Base-by-base conservation (phyloP, 257 asterid species). In the Cynanchum wilfordii region DNA sequence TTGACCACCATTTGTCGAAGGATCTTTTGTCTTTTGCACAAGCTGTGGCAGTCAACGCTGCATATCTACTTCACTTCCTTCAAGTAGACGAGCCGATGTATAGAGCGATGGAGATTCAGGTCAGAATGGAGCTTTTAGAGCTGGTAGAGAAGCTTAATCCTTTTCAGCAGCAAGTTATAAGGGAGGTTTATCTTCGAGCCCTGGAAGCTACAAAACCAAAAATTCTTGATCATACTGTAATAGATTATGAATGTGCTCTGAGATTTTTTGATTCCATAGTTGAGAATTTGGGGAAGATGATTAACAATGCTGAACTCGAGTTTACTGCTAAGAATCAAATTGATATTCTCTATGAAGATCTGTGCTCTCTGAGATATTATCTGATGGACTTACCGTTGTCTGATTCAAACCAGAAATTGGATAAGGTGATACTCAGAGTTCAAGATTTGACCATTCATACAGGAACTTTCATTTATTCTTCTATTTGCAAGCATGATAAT, bases 61-160 rank as follows among this genome's bases (percentile, higher is more conserved):
- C 66, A 59, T 59, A 59, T 59, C 66, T 59, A 25, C 20, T 59
- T 11, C 20, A 59, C 40, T 59, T 59, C 40, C 66, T 59, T 59
- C 66, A 9, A 59, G 30, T 59, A 19, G 66, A 25, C 8, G 30
- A 27, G n/a, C 29, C 29, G 20, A 59, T 59, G 33, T 12, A 25
- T 25, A 16, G 6, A 58, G 64, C 2, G 12, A 58, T 58, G 66
- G 66, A 25, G 15, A 2, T 2, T 59, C 9, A 10, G 25, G 15
- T 59, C 2, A 25, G 16, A 27, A 11, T 10, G 10, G 40, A 59
- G 40, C 66, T 59, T 24, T 13, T 25, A 25, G 40, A 59, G 12
- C 3, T 59, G 20, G 40, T 59, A 12, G 40, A 24, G 5, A 59
- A 59, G 66, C 20, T 54, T 54, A 54, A 54, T 54, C 59, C 59